These are phyloP conservation scores for Pseudoturritis turrita DNA, from an alignment of 345 rosid species.

Conservation along the genomic window DNA sequence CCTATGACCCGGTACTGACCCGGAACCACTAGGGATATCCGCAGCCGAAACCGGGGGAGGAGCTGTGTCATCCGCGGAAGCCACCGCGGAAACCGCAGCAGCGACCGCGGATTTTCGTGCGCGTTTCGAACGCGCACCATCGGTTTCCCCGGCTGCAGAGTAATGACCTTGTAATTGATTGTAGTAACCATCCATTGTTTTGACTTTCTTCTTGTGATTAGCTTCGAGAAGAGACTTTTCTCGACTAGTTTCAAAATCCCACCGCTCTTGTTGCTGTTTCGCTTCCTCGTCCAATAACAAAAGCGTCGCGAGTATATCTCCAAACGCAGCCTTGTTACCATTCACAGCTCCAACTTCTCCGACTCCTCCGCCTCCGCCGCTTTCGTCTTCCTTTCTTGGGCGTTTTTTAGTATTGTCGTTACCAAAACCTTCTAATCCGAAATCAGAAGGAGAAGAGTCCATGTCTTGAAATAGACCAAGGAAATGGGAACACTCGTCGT, in stretches of 20 bases:
- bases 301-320: slow-evolving; percentile 48
- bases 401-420: slow-evolving; percentile 35
- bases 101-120: slow-evolving; percentile 33
- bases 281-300: slow-evolving; percentile 61
- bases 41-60: background rate
- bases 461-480: slow-evolving; percentile 35
- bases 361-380: background rate
- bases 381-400: slow-evolving; percentile 35
- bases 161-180: slow-evolving; percentile 37
- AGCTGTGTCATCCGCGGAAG: slow-evolving; percentile 2
- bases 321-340: slow-evolving; percentile 21
- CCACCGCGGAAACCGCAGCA: slow-evolving; percentile 18
- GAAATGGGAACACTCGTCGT: slow-evolving; percentile 38
- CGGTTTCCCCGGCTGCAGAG: slow-evolving; percentile 31
- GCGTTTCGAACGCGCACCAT: slow-evolving; percentile 36
- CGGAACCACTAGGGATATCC: slow-evolving; percentile 24
- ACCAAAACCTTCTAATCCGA: slow-evolving; percentile 31
- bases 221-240: slow-evolving; percentile 42
- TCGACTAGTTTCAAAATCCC: slow-evolving; percentile 36
- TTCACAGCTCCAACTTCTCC: slow-evolving; percentile 9
- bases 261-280: slow-evolving; percentile 39
- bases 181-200: slow-evolving; percentile 37
- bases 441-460: slow-evolving; percentile 35
- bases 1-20: slow-evolving; percentile 37
- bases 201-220: slow-evolving; percentile 36